Evolutionary conservation across 148 eudicot species (phyloP), one percentile per base, ranked within the genome.

Genomic region (Arbutus unedo): DNA sequence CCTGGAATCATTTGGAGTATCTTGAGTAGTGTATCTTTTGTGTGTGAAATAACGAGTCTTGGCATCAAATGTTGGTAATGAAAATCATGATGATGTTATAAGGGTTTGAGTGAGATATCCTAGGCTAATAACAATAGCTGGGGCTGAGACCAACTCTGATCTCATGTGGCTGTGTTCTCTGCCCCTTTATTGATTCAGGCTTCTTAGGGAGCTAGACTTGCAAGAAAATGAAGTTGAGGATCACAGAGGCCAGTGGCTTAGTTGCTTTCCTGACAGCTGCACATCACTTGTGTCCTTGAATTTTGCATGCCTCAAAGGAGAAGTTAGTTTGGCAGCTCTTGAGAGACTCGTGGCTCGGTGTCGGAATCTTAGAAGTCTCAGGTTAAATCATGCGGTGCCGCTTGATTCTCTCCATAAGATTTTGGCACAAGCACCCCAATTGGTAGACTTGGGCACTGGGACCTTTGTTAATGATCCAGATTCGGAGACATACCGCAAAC

Each of bases 151-250:
- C 25, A 16, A 5, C 6, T 56, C 38, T 31, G 6, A 55, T 76
- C 79, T 77, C 64, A 78, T 23, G 18, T 23, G 49, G 47, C 48
- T 49, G 0, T 21, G 51, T 75, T 62, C 25, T 50, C 19, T 11
- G n/a, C 56, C 38, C 72, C 43, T 74, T 82, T 55, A 8, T 25
- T 62, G 54, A 68, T 77, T 55, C 82, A 96, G 99, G 92, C 76
- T 79, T 83, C 86, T 96, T 48, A 88, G 84, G 86, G 95, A 88
- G 87, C 87, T 96, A n/a, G 99, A 96, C 88, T 85, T 96, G 84
- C 93, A 90, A 86, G 95, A 94, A 74, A 92, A 91, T 81, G 97
- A 93, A 83, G 91, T 96, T 55, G 94, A 90, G 73, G 99, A 96
- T 79, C 87, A 83, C 5, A 90, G 91, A 82, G 95, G 97, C 48